Percentiles rank a stretch among this genome's conserved stretches.
Conservation (phyloP, 345 rosid genomes). For the Eucalyptus camaldulensis region DNA sequence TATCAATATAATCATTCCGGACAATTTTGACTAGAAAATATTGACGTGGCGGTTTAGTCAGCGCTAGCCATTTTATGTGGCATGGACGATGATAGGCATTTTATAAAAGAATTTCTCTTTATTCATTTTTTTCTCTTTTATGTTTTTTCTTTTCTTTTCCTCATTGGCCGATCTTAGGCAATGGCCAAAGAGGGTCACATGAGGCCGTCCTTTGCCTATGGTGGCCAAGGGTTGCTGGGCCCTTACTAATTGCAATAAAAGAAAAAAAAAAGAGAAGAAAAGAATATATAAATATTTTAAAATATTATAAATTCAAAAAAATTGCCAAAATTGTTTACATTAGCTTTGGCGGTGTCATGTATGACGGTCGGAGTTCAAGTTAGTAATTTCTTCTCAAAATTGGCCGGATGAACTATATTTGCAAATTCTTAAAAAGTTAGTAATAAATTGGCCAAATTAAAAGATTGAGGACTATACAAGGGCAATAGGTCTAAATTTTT, state of each 20-base stretch:
- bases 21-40: too few relatives aligned
- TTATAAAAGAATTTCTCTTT: too few relatives aligned
- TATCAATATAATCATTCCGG: too few relatives aligned
- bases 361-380: fast-evolving
- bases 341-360: neutral
- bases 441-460: neutral
- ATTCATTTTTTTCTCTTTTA: too few relatives aligned
- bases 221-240: neutral
- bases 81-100: neutral
- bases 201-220: neutral
- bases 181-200: neutral
- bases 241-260: neutral
- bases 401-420: neutral
- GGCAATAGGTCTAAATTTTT: neutral
- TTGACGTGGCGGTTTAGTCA: fast-evolving
- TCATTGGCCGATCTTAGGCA: neutral
- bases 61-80: neutral
- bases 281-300: too few relatives aligned
- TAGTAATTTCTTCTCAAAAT: neutral
- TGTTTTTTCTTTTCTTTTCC: neutral
- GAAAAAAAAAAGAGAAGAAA: too few relatives aligned
- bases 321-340: too few relatives aligned
- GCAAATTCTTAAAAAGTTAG: too few relatives aligned
- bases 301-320: too few relatives aligned
- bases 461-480: neutral